phyloP scores from a whole-genome alignment of 208 protist genomes.

The Leishmania tarentolae region DNA sequence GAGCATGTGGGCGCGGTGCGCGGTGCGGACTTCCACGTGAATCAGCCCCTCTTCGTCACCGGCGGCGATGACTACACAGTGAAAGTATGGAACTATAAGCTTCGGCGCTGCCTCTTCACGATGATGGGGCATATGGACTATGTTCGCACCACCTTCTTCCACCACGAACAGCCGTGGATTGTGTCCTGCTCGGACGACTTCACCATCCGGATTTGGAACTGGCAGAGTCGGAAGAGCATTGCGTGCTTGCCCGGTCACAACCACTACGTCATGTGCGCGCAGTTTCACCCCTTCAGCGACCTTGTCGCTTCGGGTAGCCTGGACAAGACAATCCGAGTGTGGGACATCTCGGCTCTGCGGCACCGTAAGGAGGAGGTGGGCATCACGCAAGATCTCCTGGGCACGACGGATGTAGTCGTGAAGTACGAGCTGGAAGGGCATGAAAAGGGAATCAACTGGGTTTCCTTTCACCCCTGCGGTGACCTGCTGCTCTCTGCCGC shows the following conservation, averaged over 20 bases:
- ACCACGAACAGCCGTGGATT: constrained; percentile 97
- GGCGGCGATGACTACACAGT: constrained; percentile 99
- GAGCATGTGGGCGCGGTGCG: constrained; percentile 97
- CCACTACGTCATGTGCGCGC: constrained; percentile 99
- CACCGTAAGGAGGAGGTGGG: constrained; percentile 61
- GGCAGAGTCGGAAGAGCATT: constrained; percentile 96
- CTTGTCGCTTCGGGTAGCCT: constrained; percentile 98
- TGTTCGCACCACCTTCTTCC: constrained; percentile 99
- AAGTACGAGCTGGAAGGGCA: constrained; percentile 98
- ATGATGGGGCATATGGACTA: constrained; percentile 99
- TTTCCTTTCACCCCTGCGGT: constrained; percentile 96
- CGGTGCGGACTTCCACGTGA: constrained; percentile 98
- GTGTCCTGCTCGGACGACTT: constrained; percentile 98
- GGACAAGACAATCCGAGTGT: constrained; percentile 99
- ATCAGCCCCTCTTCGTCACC: constrained; percentile 98
- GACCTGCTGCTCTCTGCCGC: constrained; percentile 95
- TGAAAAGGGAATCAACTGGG: constrained; percentile 99
- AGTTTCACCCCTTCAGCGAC: constrained; percentile 95
- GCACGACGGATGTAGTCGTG: constrained; percentile 92
- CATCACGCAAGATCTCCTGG: constrained; percentile 94
- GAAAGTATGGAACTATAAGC: constrained; percentile 99
- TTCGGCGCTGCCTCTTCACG: constrained; percentile 97
- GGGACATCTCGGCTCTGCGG: constrained; percentile 97
- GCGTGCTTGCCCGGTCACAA: constrained; percentile 95
- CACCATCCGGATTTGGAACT: constrained; percentile 99